Evolutionary conservation across 2,329 filamentous ascomycete species (phyloP), one percentile per base, ranked within the genome.

Genomic region (Talaromyces rugulosus): DNA sequence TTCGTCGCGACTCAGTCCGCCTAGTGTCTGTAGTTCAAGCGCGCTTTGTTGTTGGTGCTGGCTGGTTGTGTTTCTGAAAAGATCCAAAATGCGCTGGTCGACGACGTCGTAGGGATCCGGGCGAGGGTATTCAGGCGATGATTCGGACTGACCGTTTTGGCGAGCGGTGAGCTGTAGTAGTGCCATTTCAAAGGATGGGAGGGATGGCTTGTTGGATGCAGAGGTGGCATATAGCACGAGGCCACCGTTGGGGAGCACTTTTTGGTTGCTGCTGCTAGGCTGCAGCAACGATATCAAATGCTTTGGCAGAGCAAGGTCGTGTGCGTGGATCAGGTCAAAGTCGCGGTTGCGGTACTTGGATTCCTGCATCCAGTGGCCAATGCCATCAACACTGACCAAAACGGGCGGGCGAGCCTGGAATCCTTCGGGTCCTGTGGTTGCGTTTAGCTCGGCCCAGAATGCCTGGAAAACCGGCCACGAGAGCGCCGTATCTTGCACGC

Each of bases 391-490:
- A 51, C 87, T 80, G 67, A 97, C 83, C 56, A 98, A 81, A 62
- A 97, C 81, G 1, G 85, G 85, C 18, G 86, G 83, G 16, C 87
- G 78, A 68, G 79, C 28, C 52, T 70, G 62, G 77, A 75, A 83
- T 54, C 79, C 78, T 23, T 81, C 69, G 63, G 81, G 50, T 66
- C 77, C 64, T 1, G 82, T 81, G 14, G 80, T 77, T 3, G 82
- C 85, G 14, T 58, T 63, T 56, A 98, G 85, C 77, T 98, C 94
- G 33, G 83, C 77, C 91, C 91, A 95, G 57, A 97, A 81, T 11
- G 91, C 89, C 67, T 87, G 80, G 80, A 96, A 94, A 59, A 93
- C 86, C 9, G 87, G 82, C 89, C 90, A 96, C 50, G 93, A 88
- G 66, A 87, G 80, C 63, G 95, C 91, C 36, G 88, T 82, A 69